phyloP scores from a whole-genome alignment of 352 stramenopile genomes.

The Globisporangium spinosum region DNA sequence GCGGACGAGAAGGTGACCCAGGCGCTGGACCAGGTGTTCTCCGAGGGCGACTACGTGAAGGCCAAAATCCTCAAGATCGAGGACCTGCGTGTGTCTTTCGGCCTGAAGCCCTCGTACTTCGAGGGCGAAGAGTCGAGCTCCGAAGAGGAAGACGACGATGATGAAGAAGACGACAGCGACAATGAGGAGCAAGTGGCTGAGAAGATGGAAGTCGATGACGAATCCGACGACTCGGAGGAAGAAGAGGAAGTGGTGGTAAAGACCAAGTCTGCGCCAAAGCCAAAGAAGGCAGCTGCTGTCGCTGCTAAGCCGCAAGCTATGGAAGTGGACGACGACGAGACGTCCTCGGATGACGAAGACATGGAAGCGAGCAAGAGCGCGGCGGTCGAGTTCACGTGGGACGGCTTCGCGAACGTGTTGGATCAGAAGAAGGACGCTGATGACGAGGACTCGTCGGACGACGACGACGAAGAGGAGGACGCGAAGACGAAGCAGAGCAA shows the following conservation, averaged over 20 bases:
- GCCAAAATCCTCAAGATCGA: slow-evolving; percentile 95
- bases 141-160: slow-evolving; percentile 76
- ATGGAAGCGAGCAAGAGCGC: slow-evolving; percentile 25
- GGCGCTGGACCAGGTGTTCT: slow-evolving; percentile 90
- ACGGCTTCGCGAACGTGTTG: slow-evolving; percentile 79
- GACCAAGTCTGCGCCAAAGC: neutral
- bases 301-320: slow-evolving; percentile 21
- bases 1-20: slow-evolving; percentile 94
- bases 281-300: neutral
- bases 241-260: slow-evolving; percentile 37
- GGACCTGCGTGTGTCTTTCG: slow-evolving; percentile 89
- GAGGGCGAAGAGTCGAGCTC: slow-evolving; percentile 89
- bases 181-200: slow-evolving; percentile 28
- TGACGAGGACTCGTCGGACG: slow-evolving; percentile 41
- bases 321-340: slow-evolving; percentile 49
- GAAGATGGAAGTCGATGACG: slow-evolving; percentile 40
- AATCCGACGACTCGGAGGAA: slow-evolving; percentile 46
- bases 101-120: slow-evolving; percentile 97
- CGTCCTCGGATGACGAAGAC: slow-evolving; percentile 61
- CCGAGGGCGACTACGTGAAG: slow-evolving; percentile 95
- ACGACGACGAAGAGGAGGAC: slow-evolving; percentile 38
- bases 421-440: slow-evolving; percentile 34
- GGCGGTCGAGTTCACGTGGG: slow-evolving; percentile 82
- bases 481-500: slow-evolving; percentile 70
- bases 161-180: slow-evolving; percentile 37